A percentile compares a stretch with the other conserved stretches of the same genome.
These are phyloP conservation scores for Paramecium sexaurelia DNA, from an alignment of 73 alveolate genomes.

Conservation along the genomic window DNA sequence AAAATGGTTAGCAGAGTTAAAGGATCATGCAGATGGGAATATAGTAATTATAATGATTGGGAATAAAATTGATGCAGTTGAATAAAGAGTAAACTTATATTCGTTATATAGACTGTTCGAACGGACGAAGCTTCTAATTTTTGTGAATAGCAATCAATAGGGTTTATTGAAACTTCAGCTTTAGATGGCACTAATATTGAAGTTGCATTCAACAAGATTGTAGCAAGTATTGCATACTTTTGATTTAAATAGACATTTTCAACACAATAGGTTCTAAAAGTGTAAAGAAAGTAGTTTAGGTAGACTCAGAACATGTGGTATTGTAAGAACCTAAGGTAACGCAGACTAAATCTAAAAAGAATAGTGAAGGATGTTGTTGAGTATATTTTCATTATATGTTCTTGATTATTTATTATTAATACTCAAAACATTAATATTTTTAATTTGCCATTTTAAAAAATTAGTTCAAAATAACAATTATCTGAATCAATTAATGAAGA, in stretches of 20 bases:
- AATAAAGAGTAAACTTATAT: conserved; percentile 39
- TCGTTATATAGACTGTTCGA: conserved; percentile 43
- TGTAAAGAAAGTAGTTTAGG: background rate
- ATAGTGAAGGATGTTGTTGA: conserved; percentile 7
- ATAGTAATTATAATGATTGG: conserved; percentile 64
- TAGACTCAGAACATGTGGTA: background rate
- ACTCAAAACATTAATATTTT: background rate
- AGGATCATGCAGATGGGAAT: conserved; percentile 76
- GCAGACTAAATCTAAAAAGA: background rate
- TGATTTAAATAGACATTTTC: background rate
- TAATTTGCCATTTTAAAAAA: background rate
- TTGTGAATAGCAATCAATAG: conserved; percentile 68
- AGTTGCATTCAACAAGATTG: conserved; percentile 72
- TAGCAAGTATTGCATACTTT: conserved; percentile 31
- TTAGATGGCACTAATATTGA: conserved; percentile 71
- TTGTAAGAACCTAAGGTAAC: background rate
- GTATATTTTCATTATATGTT: background rate
- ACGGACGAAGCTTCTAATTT: conserved; percentile 74
- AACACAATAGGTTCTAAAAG: conserved; percentile 22
- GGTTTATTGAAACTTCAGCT: conserved; percentile 82
- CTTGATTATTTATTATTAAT: background rate
- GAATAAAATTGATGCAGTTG: conserved; percentile 73
- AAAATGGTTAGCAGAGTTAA: conserved; percentile 80
- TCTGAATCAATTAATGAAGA: background rate
- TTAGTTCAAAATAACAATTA: background rate